A percentile compares a stretch with the other conserved stretches of the same genome.
Evolutionary conservation across 176 grass and related monocot species (phyloP).

Genomic region (Poa pratensis): DNA sequence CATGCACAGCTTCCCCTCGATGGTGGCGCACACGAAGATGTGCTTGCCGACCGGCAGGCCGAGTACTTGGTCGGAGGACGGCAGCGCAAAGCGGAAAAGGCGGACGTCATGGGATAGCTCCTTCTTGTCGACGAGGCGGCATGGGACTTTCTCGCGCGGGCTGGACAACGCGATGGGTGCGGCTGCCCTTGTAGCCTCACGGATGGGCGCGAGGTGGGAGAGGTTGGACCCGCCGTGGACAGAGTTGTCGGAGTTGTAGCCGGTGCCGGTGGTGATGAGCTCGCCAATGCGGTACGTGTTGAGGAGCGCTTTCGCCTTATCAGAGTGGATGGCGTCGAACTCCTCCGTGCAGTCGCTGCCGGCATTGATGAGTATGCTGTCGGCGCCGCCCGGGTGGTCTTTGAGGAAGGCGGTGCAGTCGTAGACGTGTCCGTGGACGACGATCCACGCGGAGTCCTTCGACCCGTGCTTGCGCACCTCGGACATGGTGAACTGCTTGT

Average conservation of each 20-base stretch:
- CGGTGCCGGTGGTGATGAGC: constrained; percentile 73
- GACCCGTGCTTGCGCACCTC: constrained; percentile 82
- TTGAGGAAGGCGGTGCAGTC: constrained; percentile 86
- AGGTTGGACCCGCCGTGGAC: constrained; percentile 54
- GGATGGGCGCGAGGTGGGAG: constrained; percentile 64
- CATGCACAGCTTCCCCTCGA: constrained; percentile 87
- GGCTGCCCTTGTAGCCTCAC: constrained; percentile 41
- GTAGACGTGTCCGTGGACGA: constrained; percentile 88
- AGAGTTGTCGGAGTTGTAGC: constrained; percentile 72
- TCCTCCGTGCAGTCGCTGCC: constrained; percentile 95
- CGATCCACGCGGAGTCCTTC: constrained; percentile 77
- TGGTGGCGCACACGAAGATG: constrained; percentile 79
- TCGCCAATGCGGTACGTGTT: constrained; percentile 83
- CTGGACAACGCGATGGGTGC: constrained; percentile 63
- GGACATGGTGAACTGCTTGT: constrained; percentile 72
- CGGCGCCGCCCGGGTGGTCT: constrained; percentile 86
- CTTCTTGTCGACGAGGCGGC: constrained; percentile 66
- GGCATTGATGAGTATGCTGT: constrained; percentile 98
- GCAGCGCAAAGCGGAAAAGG: constrained; percentile 75
- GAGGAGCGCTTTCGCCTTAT: constrained; percentile 85
- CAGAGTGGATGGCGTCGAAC: constrained; percentile 95
- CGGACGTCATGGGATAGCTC: constrained; percentile 75
- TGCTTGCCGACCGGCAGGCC: constrained; percentile 92
- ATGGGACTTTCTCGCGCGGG: constrained; percentile 72
- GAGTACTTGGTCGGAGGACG: constrained; percentile 64